phyloP scores from a whole-genome alignment of 2,329 filamentous ascomycete species.

The Rutstroemia sp. region DNA sequence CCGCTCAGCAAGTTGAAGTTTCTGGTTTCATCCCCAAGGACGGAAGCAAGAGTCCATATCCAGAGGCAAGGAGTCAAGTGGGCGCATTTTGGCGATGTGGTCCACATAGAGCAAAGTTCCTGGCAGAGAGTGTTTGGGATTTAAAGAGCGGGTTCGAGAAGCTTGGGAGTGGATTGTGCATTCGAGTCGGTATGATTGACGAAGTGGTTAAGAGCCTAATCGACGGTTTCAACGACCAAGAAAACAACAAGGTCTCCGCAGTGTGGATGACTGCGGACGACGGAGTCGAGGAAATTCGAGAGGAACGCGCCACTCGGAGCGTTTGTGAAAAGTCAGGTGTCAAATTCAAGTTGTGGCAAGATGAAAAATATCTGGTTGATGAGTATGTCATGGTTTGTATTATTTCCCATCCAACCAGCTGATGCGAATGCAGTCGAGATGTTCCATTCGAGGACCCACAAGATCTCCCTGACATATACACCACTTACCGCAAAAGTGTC shows the following conservation, averaged over 20 bases:
- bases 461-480: slow-evolving; percentile 68
- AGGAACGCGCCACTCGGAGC: slow-evolving; percentile 49
- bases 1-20: slow-evolving; percentile 64
- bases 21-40: slow-evolving; percentile 58
- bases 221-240: slow-evolving; percentile 35
- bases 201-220: slow-evolving; percentile 55
- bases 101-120: slow-evolving; percentile 62
- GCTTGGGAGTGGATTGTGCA: slow-evolving; percentile 51
- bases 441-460: slow-evolving; percentile 47
- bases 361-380: slow-evolving; percentile 74
- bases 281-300: slow-evolving; percentile 58
- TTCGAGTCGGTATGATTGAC: slow-evolving; percentile 54
- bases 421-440: slow-evolving; percentile 48
- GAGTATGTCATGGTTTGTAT: slow-evolving; percentile 49
- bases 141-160: slow-evolving; percentile 55
- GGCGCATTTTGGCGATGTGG: slow-evolving; percentile 68
- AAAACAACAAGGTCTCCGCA: slow-evolving; percentile 42
- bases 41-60: slow-evolving; percentile 51
- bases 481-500: slow-evolving; percentile 63
- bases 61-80: slow-evolving; percentile 57
- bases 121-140: slow-evolving; percentile 67
- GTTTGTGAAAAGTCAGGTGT: slow-evolving; percentile 46
- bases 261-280: slow-evolving; percentile 72
- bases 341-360: slow-evolving; percentile 58
- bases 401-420: neutral